Conservation (phyloP, 768 basidiomycete genomes). For the Rhodotorula toruloides region DNA sequence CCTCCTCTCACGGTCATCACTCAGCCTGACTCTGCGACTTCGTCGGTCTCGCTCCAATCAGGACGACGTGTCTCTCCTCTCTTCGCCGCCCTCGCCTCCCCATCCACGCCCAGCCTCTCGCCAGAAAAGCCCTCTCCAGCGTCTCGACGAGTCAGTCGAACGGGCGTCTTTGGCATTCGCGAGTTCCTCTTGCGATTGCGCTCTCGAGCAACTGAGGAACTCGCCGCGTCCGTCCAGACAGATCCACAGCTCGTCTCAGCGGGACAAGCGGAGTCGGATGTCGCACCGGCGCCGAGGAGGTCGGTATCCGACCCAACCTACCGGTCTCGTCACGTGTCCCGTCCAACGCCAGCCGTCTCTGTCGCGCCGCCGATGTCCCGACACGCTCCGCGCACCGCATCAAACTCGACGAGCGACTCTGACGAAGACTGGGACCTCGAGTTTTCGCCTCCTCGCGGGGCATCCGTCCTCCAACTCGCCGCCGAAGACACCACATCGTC, state of each 20-base stretch:
- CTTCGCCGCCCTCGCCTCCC: not conserved
- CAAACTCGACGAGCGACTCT: not conserved
- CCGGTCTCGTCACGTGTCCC: not conserved
- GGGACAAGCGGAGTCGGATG: too few relatives aligned
- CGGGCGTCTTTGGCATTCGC: conserved; percentile 28
- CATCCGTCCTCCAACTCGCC: not conserved
- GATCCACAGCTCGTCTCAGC: not conserved
- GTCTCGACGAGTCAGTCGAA: conserved; percentile 15
- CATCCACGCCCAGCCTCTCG: not conserved
- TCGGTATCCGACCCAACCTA: conserved; percentile 21
- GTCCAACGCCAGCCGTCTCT: not conserved
- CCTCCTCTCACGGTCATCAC: conserved; percentile 12
- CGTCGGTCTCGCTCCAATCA: too few relatives aligned
- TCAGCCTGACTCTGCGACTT: too few relatives aligned
- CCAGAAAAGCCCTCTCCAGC: not conserved
- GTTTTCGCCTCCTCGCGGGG: conserved; percentile 3
- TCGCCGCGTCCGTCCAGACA: conserved; percentile 17
- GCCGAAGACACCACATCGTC: not conserved
- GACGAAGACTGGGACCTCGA: conserved; percentile 29
- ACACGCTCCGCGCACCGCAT: not conserved
- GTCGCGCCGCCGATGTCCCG: not conserved
- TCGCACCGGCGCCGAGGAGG: conserved; percentile 1
- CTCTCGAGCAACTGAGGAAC: conserved; percentile 25
- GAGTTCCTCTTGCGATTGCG: conserved; percentile 33
- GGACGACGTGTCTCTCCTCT: too few relatives aligned